These are phyloP conservation scores for Scortechinia acanthostroma DNA, from an alignment of 2,329 filamentous ascomycete genomes.

Conservation along the genomic window DNA sequence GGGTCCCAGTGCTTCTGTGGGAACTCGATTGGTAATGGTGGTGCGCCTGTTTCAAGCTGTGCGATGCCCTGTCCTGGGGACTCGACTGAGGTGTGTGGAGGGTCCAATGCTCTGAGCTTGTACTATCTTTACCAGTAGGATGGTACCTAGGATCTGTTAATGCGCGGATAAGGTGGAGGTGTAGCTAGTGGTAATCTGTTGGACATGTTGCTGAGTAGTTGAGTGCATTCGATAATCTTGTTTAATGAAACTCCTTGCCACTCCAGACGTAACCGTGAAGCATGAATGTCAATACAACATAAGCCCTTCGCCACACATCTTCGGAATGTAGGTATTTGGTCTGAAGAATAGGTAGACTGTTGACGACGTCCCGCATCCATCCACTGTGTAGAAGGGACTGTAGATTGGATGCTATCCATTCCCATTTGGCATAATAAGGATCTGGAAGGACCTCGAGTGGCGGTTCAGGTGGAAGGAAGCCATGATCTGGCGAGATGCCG, in stretches of 20 bases:
- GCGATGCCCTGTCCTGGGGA: too few relatives aligned
- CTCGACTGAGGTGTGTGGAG: too few relatives aligned
- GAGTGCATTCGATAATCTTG: too few relatives aligned
- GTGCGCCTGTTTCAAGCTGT: too few relatives aligned
- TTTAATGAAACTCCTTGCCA: conserved; percentile 69
- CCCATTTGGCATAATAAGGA: conserved; percentile 92
- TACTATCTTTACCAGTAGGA: too few relatives aligned
- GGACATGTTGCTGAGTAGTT: too few relatives aligned
- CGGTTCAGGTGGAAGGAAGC: conserved; percentile 78
- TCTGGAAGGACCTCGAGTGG: conserved; percentile 78
- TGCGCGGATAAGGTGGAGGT: too few relatives aligned
- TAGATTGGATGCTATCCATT: conserved; percentile 76
- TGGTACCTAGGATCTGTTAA: too few relatives aligned
- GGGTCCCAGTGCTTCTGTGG: too few relatives aligned
- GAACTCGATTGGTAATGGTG: too few relatives aligned
- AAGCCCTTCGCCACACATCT: conserved; percentile 88
- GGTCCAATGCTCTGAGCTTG: too few relatives aligned
- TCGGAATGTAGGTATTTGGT: conserved; percentile 76
- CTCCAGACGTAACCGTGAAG: conserved; percentile 95
- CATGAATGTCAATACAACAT: conserved; percentile 83
- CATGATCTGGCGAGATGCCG: conserved; percentile 70
- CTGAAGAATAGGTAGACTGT: conserved; percentile 75
- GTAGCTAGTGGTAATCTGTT: too few relatives aligned
- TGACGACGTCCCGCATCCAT: conserved; percentile 72
- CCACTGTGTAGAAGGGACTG: conserved; percentile 81